Conservation (phyloP, 2,329 filamentous ascomycete species). For the Microcyclospora tardicrescens region DNA sequence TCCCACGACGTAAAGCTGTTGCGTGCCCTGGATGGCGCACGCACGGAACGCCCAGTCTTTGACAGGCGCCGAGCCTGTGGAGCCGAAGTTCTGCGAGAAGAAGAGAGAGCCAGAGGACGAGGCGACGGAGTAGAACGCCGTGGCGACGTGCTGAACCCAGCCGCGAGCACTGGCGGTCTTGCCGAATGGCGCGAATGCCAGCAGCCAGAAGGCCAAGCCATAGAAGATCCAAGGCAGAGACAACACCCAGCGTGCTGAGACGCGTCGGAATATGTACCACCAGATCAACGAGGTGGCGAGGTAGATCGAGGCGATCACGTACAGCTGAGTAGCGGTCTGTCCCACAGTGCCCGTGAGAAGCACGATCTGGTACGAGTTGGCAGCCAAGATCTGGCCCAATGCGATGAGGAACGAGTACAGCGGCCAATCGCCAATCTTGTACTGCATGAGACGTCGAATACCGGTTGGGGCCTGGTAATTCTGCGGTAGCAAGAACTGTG, state of each 20-base stretch:
- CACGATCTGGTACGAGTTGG: slow-evolving; percentile 56
- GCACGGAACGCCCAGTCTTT: slow-evolving; percentile 56
- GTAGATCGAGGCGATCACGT: slow-evolving; percentile 48
- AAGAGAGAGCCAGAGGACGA: slow-evolving; percentile 51
- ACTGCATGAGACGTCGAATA: slow-evolving; percentile 41
- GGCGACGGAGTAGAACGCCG: slow-evolving; percentile 48
- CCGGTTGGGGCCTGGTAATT: slow-evolving; percentile 46
- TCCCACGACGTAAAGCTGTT: slow-evolving; percentile 51
- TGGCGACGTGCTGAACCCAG: slow-evolving; percentile 49
- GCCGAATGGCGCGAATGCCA: slow-evolving; percentile 49
- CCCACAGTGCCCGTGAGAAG: slow-evolving; percentile 52
- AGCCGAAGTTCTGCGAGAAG: slow-evolving; percentile 52
- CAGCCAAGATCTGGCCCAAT: slow-evolving; percentile 49
- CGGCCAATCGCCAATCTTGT: slow-evolving; percentile 46
- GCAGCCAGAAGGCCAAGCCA: slow-evolving; percentile 47
- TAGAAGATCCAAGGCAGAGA: slow-evolving; percentile 51
- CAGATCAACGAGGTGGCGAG: slow-evolving; percentile 45
- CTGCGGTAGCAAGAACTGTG: slow-evolving; percentile 43
- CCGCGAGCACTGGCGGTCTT: slow-evolving; percentile 27
- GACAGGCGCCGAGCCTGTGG: slow-evolving; percentile 40
- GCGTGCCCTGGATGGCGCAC: slow-evolving; percentile 50
- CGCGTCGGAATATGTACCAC: slow-evolving; percentile 48
- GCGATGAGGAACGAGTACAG: slow-evolving; percentile 50
- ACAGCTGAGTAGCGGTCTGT: slow-evolving; percentile 45
- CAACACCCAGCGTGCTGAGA: slow-evolving; percentile 45